Conservation (phyloP, 2,329 filamentous ascomycete species). For the Fusarium stilboides region DNA sequence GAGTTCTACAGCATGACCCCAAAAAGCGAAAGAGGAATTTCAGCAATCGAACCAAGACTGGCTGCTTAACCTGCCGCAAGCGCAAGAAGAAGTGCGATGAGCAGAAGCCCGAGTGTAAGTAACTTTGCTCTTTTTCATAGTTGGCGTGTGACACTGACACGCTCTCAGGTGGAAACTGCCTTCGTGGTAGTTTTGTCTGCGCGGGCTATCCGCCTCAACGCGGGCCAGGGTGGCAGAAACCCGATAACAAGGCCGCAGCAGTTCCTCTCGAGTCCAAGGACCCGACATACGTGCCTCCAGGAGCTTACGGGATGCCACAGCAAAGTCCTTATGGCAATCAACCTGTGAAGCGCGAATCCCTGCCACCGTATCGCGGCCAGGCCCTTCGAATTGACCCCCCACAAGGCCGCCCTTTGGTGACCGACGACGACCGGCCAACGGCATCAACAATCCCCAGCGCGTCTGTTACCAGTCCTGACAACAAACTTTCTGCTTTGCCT, state of each 20-base stretch:
- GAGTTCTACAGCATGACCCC: constrained; percentile 69
- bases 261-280: constrained; percentile 90
- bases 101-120: constrained; percentile 90
- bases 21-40: constrained; percentile 86
- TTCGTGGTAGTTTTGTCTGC: constrained; percentile 90
- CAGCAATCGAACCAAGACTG: constrained; percentile 95
- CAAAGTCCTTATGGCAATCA: constrained; percentile 57
- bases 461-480: constrained; percentile 71
- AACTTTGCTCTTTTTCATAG: not conserved
- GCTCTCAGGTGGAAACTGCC: constrained; percentile 84
- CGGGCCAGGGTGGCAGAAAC: constrained; percentile 81
- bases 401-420: constrained; percentile 68
- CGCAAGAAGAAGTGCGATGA: constrained; percentile 99
- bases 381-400: constrained; percentile 74
- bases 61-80: constrained; percentile 90
- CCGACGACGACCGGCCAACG: constrained; percentile 72
- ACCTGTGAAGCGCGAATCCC: constrained; percentile 67
- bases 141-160: constrained; percentile 22
- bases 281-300: constrained; percentile 72
- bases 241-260: constrained; percentile 76
- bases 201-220: constrained; percentile 90
- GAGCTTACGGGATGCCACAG: constrained; percentile 74
- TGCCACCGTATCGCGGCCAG: constrained; percentile 74
- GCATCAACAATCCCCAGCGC: constrained; percentile 72
- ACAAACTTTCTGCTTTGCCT: constrained; percentile 72